Percentiles rank a stretch among this genome's conserved stretches.
Conservation (phyloP, 2,329 filamentous ascomycete species). For the Podosphaera xanthii region DNA sequence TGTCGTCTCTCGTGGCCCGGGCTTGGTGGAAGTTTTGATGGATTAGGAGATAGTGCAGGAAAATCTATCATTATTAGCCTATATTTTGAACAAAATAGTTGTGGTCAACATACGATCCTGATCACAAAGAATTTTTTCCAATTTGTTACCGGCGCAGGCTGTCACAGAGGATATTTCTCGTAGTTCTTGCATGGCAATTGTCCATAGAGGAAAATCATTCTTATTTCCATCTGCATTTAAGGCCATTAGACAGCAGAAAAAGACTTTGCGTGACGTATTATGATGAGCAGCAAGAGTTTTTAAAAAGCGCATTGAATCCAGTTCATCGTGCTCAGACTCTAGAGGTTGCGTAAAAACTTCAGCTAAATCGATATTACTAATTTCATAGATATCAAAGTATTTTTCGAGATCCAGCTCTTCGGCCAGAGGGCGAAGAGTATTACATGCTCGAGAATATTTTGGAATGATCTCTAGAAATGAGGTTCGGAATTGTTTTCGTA, state of each 20-base stretch:
- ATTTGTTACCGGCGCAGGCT: constrained; percentile 34
- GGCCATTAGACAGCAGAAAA: constrained; percentile 73
- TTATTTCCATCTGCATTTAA: constrained; percentile 62
- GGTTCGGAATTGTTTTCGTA: constrained; percentile 53
- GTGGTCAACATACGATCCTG: constrained; percentile 44
- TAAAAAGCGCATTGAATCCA: constrained; percentile 54
- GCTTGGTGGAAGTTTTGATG: constrained; percentile 34
- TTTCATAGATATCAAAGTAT: constrained; percentile 76
- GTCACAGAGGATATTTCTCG: constrained; percentile 39
- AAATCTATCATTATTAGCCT: constrained; percentile 23
- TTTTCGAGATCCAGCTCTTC: constrained; percentile 69
- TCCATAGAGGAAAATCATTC: constrained; percentile 58
- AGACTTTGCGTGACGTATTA: constrained; percentile 58
- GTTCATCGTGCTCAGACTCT: constrained; percentile 47
- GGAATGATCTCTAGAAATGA: constrained; percentile 48
- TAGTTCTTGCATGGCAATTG: constrained; percentile 53
- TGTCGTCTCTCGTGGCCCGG: constrained; percentile 68
- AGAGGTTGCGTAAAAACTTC: constrained; percentile 44
- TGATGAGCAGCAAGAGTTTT: constrained; percentile 66
- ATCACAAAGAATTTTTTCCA: constrained; percentile 50
- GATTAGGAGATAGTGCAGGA: constrained; percentile 24
- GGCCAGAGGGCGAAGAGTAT: constrained; percentile 46
- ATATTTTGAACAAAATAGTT: neutral
- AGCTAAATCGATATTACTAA: constrained; percentile 48
- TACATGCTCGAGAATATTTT: constrained; percentile 47